Percentiles rank a stretch among this genome's conserved stretches.
phyloP scores from a whole-genome alignment of 2,329 filamentous ascomycete species.

The Lithohypha guttulata region DNA sequence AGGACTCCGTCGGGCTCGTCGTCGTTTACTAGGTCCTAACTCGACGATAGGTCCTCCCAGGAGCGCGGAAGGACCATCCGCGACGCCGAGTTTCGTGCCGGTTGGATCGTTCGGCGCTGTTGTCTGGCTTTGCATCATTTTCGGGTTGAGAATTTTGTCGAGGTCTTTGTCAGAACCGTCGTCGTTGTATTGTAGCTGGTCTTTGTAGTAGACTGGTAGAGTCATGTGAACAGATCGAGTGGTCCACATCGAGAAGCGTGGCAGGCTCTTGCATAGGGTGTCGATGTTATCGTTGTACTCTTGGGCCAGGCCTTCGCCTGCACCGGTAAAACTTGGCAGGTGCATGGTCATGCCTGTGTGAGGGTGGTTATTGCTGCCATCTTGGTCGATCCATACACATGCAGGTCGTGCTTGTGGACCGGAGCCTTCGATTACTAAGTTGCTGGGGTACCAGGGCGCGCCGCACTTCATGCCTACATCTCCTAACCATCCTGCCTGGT shows the following conservation, averaged over 20 bases:
- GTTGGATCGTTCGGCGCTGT: slow-evolving; percentile 4
- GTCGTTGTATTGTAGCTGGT: not conserved
- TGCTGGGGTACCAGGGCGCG: slow-evolving; percentile 1
- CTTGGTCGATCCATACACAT: slow-evolving; percentile 7
- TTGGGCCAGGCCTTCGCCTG: not conserved
- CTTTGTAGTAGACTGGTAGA: not conserved
- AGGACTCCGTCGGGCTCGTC: not conserved
- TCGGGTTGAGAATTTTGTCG: not conserved
- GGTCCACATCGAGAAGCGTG: slow-evolving; percentile 5
- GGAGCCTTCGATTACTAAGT: not conserved
- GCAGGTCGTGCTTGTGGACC: not conserved
- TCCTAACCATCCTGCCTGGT: not conserved
- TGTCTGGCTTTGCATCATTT: slow-evolving; percentile 1
- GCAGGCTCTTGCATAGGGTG: slow-evolving; percentile 5
- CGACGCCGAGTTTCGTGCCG: slow-evolving; percentile 4
- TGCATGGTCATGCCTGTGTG: slow-evolving; percentile 2
- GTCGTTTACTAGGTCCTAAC: not conserved
- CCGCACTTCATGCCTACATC: slow-evolving; percentile 2
- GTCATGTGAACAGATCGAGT: slow-evolving; percentile 2
- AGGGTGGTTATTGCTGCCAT: not conserved
- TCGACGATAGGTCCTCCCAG: not conserved
- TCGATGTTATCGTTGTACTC: slow-evolving; percentile 7
- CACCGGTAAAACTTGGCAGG: slow-evolving; percentile 3
- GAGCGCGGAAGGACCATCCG: not conserved
- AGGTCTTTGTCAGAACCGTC: slow-evolving; percentile 1